These are phyloP conservation scores for Pythium phragmitis DNA, from an alignment of 352 stramenopile genomes.

Conservation along the genomic window DNA sequence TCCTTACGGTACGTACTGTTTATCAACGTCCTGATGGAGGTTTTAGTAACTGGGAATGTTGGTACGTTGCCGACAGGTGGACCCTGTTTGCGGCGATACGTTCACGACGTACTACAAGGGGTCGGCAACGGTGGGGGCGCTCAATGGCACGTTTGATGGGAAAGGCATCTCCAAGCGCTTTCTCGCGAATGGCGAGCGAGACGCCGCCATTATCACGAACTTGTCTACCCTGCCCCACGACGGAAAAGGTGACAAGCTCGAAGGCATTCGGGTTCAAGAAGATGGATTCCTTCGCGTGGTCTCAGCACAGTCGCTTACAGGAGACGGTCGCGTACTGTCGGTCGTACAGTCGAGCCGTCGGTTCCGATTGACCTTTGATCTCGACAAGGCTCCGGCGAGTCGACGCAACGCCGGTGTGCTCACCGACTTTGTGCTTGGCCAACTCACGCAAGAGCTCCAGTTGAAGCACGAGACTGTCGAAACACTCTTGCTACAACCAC, in stretches of 20 bases:
- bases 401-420: constrained; percentile 15
- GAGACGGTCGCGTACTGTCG: neutral
- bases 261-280: constrained; percentile 6
- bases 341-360: constrained; percentile 12
- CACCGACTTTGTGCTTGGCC: constrained; percentile 17
- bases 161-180: constrained; percentile 12
- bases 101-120: constrained; percentile 5
- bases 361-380: constrained; percentile 13
- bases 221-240: constrained; percentile 3
- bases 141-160: constrained; percentile 16
- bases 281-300: constrained; percentile 10
- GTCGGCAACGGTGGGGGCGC: neutral
- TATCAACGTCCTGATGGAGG: neutral
- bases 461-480: constrained; percentile 23
- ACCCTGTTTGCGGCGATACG: neutral
- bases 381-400: neutral
- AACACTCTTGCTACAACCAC: constrained; percentile 10
- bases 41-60: neutral
- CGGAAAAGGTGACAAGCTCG: neutral
- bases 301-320: neutral
- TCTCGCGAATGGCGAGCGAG: neutral
- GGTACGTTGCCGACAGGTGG: neutral
- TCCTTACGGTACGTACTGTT: neutral
- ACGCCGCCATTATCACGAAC: constrained; percentile 6
- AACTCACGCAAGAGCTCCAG: constrained; percentile 16